Evolutionary conservation across 106 monocot species (phyloP).

Genomic region (Allium sativum): DNA sequence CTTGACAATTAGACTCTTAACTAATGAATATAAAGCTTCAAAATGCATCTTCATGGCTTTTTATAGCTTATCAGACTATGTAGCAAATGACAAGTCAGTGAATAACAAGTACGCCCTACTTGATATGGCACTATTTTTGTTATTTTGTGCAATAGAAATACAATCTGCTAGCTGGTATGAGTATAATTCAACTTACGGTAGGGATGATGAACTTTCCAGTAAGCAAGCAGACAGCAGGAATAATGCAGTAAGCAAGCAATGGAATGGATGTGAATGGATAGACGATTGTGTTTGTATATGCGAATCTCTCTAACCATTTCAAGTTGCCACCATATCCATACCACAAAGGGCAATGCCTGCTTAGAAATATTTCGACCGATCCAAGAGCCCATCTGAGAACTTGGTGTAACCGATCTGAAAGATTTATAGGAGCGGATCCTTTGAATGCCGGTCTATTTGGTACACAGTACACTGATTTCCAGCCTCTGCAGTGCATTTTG

Average conservation of each 20-base stretch:
- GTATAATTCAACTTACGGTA: conserved; percentile 26
- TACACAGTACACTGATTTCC: conserved; percentile 83
- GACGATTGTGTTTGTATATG: conserved; percentile 91
- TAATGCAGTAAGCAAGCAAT: conserved; percentile 77
- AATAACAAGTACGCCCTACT: background rate
- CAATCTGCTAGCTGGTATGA: background rate
- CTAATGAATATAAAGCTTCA: background rate
- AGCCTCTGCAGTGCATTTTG: conserved; percentile 98
- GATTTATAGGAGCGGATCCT: conserved; percentile 89
- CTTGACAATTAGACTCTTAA: background rate
- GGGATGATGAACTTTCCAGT: conserved; percentile 98
- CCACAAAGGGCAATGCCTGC: conserved; percentile 90
- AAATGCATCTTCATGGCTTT: background rate
- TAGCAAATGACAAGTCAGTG: background rate
- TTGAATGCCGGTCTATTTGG: conserved; percentile 79
- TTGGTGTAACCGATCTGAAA: conserved; percentile 79
- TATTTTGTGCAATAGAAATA: background rate
- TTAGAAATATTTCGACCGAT: conserved; percentile 93
- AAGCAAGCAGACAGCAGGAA: conserved; percentile 90
- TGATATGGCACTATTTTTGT: background rate
- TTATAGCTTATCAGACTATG: background rate
- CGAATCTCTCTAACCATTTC: conserved; percentile 78
- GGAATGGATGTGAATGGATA: conserved; percentile 94
- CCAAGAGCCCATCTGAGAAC: conserved; percentile 94
- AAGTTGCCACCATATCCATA: conserved; percentile 82